Conservation (phyloP, 345 rosid genomes). For the Cardamine occulta region DNA sequence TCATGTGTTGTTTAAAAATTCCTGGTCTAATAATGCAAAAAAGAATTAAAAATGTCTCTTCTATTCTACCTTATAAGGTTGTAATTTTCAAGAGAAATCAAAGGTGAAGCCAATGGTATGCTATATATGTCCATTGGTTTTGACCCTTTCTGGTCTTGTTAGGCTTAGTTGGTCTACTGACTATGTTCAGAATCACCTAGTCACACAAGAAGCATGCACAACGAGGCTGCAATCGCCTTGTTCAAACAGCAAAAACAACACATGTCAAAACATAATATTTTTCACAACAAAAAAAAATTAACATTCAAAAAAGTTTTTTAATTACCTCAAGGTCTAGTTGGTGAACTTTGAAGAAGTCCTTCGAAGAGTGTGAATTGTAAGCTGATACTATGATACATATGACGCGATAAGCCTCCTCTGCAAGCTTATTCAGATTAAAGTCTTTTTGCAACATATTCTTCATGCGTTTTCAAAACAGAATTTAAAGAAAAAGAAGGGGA, state of each 20-base stretch:
- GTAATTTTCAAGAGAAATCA: background rate
- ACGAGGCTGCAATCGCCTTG: constrained; percentile 84
- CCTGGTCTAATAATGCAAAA: background rate
- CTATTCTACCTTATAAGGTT: background rate
- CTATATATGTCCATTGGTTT: too few relatives aligned
- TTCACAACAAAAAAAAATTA: too few relatives aligned
- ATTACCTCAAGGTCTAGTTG: constrained; percentile 86
- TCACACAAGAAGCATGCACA: constrained; percentile 61
- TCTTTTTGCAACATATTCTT: too few relatives aligned
- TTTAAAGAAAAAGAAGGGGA: too few relatives aligned
- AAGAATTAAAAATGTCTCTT: background rate
- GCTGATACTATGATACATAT: constrained; percentile 47
- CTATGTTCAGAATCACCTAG: constrained; percentile 68
- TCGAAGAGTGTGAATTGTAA: constrained; percentile 89
- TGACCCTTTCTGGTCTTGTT: too few relatives aligned
- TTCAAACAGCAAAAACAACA: background rate
- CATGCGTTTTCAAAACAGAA: too few relatives aligned
- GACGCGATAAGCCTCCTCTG: too few relatives aligned
- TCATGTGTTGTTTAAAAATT: background rate
- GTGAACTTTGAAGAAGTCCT: constrained; percentile 90
- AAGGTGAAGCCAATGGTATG: too few relatives aligned
- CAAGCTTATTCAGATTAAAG: too few relatives aligned
- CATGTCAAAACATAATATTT: background rate
- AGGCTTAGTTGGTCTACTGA: too few relatives aligned
- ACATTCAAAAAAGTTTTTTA: background rate